phyloP scores from a whole-genome alignment of 1,284 basidiomycete genomes.

The Ganoderma multipileum region DNA sequence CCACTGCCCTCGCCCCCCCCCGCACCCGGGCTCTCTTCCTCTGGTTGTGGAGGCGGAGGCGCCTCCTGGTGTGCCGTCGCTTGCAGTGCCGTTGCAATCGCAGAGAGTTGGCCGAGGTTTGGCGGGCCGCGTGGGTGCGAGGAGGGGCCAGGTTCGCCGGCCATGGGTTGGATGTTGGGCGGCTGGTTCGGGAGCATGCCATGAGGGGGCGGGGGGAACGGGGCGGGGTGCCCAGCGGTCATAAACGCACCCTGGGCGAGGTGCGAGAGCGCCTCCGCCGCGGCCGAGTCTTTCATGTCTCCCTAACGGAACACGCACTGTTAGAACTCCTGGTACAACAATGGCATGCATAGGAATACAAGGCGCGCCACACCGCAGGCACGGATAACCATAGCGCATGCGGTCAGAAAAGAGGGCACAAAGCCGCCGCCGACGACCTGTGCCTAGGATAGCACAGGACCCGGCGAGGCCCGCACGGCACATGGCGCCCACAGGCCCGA shows the following conservation, averaged over 20 bases:
- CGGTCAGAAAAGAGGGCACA: neutral
- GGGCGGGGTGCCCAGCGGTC: slow-evolving; percentile 30
- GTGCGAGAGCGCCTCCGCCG: slow-evolving; percentile 70
- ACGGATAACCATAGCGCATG: slow-evolving; percentile 13
- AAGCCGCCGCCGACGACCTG: slow-evolving; percentile 19
- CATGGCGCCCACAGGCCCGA: slow-evolving; percentile 12
- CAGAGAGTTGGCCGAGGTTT: slow-evolving; percentile 63
- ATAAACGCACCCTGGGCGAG: slow-evolving; percentile 52
- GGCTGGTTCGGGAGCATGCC: slow-evolving; percentile 26
- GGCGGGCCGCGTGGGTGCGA: slow-evolving; percentile 77
- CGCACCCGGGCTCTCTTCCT: slow-evolving; percentile 4
- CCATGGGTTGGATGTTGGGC: slow-evolving; percentile 33
- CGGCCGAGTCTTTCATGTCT: slow-evolving; percentile 61
- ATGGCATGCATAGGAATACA: slow-evolving; percentile 22
- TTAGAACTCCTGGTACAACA: slow-evolving; percentile 19
- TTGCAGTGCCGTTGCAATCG: slow-evolving; percentile 47
- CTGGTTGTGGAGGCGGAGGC: neutral
- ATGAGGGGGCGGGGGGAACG: slow-evolving; percentile 26
- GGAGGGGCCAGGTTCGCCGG: slow-evolving; percentile 73
- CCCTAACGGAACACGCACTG: slow-evolving; percentile 44
- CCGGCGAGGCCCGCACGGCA: slow-evolving; percentile 10
- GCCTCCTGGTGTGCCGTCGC: slow-evolving; percentile 17
- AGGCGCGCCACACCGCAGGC: slow-evolving; percentile 6
- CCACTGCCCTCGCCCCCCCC: neutral
- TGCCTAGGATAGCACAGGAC: slow-evolving; percentile 22